Evolutionary conservation across 257 asterid species (phyloP).

Genomic region (Scutellaria minor): DNA sequence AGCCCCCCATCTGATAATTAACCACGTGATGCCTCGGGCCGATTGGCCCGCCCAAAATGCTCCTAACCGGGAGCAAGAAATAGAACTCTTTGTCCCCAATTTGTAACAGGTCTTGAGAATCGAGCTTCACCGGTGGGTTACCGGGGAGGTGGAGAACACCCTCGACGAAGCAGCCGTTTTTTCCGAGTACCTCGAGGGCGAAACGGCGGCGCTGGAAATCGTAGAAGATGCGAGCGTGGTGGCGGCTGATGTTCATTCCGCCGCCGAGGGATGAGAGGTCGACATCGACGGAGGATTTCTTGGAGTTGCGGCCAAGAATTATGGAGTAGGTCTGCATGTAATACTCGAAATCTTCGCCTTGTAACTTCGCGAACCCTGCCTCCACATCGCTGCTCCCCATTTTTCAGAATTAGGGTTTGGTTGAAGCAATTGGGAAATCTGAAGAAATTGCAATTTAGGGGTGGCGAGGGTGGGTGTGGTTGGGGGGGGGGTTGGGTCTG

Average conservation of each 20-base stretch:
- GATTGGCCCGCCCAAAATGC: slow-evolving; percentile 84
- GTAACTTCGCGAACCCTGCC: slow-evolving; percentile 99
- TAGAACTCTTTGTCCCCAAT: slow-evolving; percentile 96
- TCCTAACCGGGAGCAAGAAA: slow-evolving; percentile 80
- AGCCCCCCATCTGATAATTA: slow-evolving; percentile 42
- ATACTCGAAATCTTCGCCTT: slow-evolving; percentile 96
- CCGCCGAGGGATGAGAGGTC: slow-evolving; percentile 98
- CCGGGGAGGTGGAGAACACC: slow-evolving; percentile 94
- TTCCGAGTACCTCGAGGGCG: slow-evolving; percentile 94
- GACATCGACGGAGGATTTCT: slow-evolving; percentile 93
- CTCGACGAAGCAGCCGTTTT: slow-evolving; percentile 94
- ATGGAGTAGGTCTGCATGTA: slow-evolving; percentile 99
- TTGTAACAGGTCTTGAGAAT: slow-evolving; percentile 90
- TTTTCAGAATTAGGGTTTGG: slow-evolving; percentile 29
- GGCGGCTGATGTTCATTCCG: slow-evolving; percentile 99
- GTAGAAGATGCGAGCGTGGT: slow-evolving; percentile 98
- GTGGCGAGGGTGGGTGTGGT: neutral
- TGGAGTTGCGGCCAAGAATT: slow-evolving; percentile 90
- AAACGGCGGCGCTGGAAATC: slow-evolving; percentile 98
- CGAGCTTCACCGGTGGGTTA: slow-evolving; percentile 83
- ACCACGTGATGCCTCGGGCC: slow-evolving; percentile 70
- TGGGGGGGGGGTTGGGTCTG: too few relatives aligned
- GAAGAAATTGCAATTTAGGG: neutral
- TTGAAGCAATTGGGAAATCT: slow-evolving; percentile 9
- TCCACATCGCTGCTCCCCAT: slow-evolving; percentile 95